A percentile compares a stretch with the other conserved stretches of the same genome.
Conservation (phyloP, 2,329 filamentous ascomycete species). For the Fusarium napiforme region DNA sequence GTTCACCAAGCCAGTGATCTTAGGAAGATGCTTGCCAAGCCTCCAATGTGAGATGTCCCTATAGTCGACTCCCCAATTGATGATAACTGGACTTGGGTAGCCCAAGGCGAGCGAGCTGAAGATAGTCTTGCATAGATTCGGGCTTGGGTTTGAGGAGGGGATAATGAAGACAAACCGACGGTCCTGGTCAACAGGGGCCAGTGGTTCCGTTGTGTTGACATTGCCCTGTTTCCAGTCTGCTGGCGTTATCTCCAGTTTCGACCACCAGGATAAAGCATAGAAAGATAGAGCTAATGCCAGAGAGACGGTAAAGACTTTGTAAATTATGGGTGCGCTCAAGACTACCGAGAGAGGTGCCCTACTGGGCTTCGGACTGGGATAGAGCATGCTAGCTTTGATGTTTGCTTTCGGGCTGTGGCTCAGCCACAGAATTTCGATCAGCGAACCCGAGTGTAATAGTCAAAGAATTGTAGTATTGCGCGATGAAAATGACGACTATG, state of each 20-base stretch:
- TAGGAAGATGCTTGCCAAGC: background rate
- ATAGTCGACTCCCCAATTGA: background rate
- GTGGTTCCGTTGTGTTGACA: background rate
- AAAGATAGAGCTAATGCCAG: background rate
- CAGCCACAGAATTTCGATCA: background rate
- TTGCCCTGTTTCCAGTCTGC: background rate
- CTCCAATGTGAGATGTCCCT: background rate
- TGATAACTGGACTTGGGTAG: background rate
- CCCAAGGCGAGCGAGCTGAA: background rate
- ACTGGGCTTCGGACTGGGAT: background rate
- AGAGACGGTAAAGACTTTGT: background rate
- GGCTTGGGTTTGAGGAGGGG: background rate
- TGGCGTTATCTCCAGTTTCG: background rate
- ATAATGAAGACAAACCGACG: background rate
- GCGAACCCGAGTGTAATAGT: background rate
- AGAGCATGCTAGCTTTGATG: background rate
- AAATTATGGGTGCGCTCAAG: background rate
- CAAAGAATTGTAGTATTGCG: rapidly evolving
- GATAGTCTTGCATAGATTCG: background rate
- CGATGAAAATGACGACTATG: background rate
- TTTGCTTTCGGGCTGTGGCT: background rate
- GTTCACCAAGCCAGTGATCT: background rate
- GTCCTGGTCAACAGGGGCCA: background rate
- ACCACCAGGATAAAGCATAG: background rate
- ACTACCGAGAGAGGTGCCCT: background rate